Conservation (phyloP, 192 early-diverging fungal genomes). For the Entomortierella chlamydospora region DNA sequence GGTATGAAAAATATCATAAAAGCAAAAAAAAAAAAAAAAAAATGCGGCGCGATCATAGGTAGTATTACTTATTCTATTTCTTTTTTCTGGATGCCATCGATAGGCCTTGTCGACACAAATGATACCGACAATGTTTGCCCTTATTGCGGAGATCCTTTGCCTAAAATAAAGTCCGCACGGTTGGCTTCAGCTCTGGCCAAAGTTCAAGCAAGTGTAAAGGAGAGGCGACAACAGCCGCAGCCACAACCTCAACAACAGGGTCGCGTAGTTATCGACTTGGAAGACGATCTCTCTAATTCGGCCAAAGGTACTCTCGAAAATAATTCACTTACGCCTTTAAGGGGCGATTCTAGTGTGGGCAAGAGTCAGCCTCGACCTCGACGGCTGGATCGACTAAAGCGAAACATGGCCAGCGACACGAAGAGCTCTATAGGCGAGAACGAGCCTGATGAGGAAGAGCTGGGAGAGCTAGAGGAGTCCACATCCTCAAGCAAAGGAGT, state of each 20-base stretch:
- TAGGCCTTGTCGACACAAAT: not conserved
- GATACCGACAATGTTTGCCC: constrained; percentile 21
- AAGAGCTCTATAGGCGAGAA: not conserved
- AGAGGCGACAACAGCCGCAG: not conserved
- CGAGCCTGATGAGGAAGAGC: not conserved
- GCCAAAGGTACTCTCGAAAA: not conserved
- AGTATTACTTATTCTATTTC: no score
- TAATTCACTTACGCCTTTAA: not conserved
- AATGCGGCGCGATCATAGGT: not conserved
- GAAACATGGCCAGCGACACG: not conserved
- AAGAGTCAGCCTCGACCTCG: constrained; percentile 13
- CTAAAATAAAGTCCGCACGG: constrained; percentile 6
- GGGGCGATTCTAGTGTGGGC: no score
- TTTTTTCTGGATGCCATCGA: no score
- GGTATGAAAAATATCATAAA: not conserved
- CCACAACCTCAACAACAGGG: constrained; percentile 3
- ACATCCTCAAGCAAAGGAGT: constrained; percentile 1
- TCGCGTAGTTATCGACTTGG: not conserved
- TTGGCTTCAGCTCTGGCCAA: constrained; percentile 18
- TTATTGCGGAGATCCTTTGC: constrained; percentile 29
- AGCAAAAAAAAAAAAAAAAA: no score
- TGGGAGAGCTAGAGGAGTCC: not conserved
- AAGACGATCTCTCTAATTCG: not conserved
- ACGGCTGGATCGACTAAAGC: not conserved
- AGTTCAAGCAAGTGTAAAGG: not conserved